These are phyloP conservation scores for Eucommia ulmoides DNA, from an alignment of 257 asterid species.

Conservation along the genomic window DNA sequence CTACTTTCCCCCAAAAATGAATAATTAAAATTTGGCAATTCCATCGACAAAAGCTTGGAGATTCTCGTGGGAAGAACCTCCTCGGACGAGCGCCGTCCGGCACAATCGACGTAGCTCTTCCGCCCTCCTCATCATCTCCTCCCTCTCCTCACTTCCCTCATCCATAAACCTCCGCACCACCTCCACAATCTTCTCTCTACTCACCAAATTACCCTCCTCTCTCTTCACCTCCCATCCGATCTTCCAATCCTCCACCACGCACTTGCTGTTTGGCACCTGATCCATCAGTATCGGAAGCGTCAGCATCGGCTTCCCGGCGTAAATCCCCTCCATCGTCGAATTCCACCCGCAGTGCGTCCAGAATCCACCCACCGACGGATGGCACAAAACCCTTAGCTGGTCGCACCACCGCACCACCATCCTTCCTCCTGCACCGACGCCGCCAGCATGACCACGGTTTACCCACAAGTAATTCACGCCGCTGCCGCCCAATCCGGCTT, in stretches of 20 bases:
- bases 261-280: slow-evolving; percentile 37
- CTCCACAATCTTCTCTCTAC: neutral
- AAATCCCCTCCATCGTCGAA: slow-evolving; percentile 39
- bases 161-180: neutral
- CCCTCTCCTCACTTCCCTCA: neutral
- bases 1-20: too few relatives aligned
- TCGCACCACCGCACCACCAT: slow-evolving; percentile 57
- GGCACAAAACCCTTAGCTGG: slow-evolving; percentile 43
- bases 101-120: neutral
- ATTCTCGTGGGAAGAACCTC: neutral
- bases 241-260: slow-evolving; percentile 46
- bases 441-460: slow-evolving; percentile 19
- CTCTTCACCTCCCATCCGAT: slow-evolving; percentile 43
- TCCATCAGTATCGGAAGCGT: slow-evolving; percentile 38
- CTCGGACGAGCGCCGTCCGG: neutral
- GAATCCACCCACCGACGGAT: slow-evolving; percentile 46
- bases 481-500: slow-evolving; percentile 22
- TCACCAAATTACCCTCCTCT: neutral
- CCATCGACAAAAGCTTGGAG: too few relatives aligned
- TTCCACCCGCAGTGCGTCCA: slow-evolving; percentile 84
- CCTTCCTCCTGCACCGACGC: slow-evolving; percentile 17
- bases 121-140: neutral
- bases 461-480: slow-evolving; percentile 53
- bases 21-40: too few relatives aligned
- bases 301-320: slow-evolving; percentile 45